These are phyloP conservation scores for Rhynchospora tenuis DNA, from an alignment of 176 grass and related monocot genomes.

Conservation along the genomic window DNA sequence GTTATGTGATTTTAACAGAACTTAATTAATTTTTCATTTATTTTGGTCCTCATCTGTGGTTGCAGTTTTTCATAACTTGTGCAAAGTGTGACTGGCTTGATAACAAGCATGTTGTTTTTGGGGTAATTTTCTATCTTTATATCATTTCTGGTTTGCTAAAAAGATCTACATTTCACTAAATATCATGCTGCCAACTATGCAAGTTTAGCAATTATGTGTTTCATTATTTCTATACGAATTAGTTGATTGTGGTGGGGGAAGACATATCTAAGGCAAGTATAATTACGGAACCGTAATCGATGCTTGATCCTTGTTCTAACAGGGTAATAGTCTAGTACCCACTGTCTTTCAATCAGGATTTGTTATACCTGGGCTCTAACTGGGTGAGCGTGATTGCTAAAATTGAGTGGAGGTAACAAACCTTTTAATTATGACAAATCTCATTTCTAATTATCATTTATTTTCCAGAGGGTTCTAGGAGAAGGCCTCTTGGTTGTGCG, in stretches of 20 bases:
- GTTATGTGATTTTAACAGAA: neutral
- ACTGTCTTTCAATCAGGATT: neutral
- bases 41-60: slow-evolving; percentile 21
- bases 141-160: neutral
- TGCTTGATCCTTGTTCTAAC: neutral
- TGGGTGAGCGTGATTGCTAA: neutral
- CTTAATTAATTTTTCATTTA: neutral
- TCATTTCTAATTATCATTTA: neutral
- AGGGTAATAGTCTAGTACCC: neutral
- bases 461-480: slow-evolving; percentile 69
- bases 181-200: too few species aligned
- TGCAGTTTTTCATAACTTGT: slow-evolving; percentile 94
- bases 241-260: neutral
- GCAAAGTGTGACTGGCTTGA: slow-evolving; percentile 99
- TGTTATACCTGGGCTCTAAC: neutral
- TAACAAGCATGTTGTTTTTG: slow-evolving; percentile 96
- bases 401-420: neutral
- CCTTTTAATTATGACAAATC: neutral
- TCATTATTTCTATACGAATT: neutral
- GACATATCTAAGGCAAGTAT: neutral
- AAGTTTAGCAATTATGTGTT: too few species aligned
- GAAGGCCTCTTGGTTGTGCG: slow-evolving; percentile 70
- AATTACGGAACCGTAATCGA: neutral
- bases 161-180: neutral
- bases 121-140: slow-evolving; percentile 44